Base-by-base conservation (phyloP, 1,139 yeast genomes). In the Geotrichum siamense region DNA sequence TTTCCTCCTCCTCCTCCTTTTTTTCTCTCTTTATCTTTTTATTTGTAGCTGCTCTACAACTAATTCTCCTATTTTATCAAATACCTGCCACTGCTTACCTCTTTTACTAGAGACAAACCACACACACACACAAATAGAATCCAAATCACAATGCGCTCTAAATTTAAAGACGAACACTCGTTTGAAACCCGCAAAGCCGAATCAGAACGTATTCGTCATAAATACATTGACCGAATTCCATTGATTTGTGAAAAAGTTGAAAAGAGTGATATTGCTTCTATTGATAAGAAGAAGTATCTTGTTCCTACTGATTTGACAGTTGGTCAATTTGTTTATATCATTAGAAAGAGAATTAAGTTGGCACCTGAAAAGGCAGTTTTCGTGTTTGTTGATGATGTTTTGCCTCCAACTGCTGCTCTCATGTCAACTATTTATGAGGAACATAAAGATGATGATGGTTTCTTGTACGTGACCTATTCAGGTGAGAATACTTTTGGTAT, bases 311-410 rank as follows among this genome's bases (percentile, higher is more conserved):
- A 93, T 64, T 74, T 91, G 59, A 86, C 97, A 0, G 96, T 91
- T 50, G 98, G 98, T 30, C 98, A 91, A 66, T 89, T 91, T 70
- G 97, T 91, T 44, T 91, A 91, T 60, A 98, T 91, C 49, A 86
- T 91, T 58, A 81, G 98, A 67, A 87, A 89, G 70, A 81, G 98
- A 64, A 89, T 91, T 65, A 84, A 84, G 72, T 76, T 91, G 53
- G 95, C 96, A 38, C 85, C 96, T 34, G 98, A 91, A 67, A 89
- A 91, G 79, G 98, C 98, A 38, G 89, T 91, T 55, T 91, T 91
- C 66, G 87, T 91, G 55, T 91, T 91, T 65, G 94, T 91, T 51
- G 89, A 91, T 62, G 98, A 91, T 62, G 89, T 91, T 48, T 75
- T 91, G 57, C 98, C 98, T 19, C 97, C 97, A 39, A 91, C 98